phyloP scores from a whole-genome alignment of 2,329 filamentous ascomycete species.

The Cercospora canescens region DNA sequence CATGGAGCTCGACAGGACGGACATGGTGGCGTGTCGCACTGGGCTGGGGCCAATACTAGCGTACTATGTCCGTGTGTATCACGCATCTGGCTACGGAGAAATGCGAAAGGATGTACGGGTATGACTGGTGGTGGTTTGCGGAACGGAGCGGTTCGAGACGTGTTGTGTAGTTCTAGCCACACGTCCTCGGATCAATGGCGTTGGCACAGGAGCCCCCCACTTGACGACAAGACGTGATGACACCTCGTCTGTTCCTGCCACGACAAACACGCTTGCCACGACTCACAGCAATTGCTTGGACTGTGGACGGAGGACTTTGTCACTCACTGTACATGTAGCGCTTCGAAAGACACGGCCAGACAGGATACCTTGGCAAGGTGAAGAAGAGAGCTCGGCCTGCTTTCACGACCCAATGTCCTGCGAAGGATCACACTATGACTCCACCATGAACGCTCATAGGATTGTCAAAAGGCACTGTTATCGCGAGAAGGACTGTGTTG shows the following conservation, averaged over 20 bases:
- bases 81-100: constrained; percentile 3
- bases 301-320: not conserved
- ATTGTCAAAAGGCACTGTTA: not conserved
- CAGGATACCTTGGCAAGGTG: not conserved
- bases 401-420: not conserved
- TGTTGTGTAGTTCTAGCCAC: not conserved
- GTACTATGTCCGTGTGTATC: not conserved
- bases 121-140: not conserved
- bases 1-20: not conserved
- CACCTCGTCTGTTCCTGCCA: not conserved
- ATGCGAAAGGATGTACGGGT: not conserved
- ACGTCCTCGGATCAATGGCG: constrained; percentile 2
- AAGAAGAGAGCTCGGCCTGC: not conserved
- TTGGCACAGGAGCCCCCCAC: not conserved
- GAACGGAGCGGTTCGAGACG: not conserved
- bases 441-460: not conserved
- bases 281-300: not conserved
- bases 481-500: not conserved
- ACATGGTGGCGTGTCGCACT: not conserved
- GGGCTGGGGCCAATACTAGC: not conserved
- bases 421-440: not conserved
- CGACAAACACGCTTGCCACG: not conserved
- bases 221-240: not conserved
- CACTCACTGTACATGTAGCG: no score
- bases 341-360: not conserved